Evolutionary conservation across 768 basidiomycete species (phyloP), one percentile per base, ranked within the genome.

Genomic region (Hygrocybe punicea): DNA sequence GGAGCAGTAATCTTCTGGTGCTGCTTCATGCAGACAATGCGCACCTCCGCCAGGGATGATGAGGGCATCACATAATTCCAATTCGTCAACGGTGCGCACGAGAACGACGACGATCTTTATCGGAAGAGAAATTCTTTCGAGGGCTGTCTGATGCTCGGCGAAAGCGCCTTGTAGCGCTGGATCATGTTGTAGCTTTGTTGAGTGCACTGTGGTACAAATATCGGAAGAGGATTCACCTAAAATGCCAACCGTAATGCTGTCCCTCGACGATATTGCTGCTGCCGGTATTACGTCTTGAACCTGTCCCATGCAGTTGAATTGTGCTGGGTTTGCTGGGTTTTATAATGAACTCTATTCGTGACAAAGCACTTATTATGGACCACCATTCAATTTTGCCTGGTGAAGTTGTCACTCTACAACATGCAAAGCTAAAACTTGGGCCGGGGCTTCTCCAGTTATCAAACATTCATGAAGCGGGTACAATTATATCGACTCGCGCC

Each of bases 161-260:
- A 98, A 97, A 8, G 93, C 93, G 44, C 95, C 95, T 70, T 97
- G 95, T 39, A 98, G 80, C 36, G 95, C 95, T 93, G 65, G 37
- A 61, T 5, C 16, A 19, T 23, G 21, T 29, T 29, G 8, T 4
- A 29, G 29, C 29, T 29, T 29, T 4, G 29, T 4, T 8, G 29
- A 29, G 29, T 29, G 8, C n/a, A 29, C 29, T 29, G 29, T 8
- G 8, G 29, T n/a, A n/a, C n/a, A n/a, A n/a, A n/a, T n/a, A n/a
- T n/a, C n/a, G 8, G 29, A 29, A 29, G 29, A 29, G 29, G 8
- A 29, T 29, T 29, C 29, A 29, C 39, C 39, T 14, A 42, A 42
- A 42, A 42, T 42, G 29, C 29, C 29, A 29, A 29, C 29, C 29
- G 29, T 29, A 8, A 29, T 8, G 8, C 29, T 29, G 29, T 8